These are phyloP conservation scores for Colletotrichum sp. DNA, from an alignment of 2,329 filamentous ascomycete species.

Conservation along the genomic window DNA sequence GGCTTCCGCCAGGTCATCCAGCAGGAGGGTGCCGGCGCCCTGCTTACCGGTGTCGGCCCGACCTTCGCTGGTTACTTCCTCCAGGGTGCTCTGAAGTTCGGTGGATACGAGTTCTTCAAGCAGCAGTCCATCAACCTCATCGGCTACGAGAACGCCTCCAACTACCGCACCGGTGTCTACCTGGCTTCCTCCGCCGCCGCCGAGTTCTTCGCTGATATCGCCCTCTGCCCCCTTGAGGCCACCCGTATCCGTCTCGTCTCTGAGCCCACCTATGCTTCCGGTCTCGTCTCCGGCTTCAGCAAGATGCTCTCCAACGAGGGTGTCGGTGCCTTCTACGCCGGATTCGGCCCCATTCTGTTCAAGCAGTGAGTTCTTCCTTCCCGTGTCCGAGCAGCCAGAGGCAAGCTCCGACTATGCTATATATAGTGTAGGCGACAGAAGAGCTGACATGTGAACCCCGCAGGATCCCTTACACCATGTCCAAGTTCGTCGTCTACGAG, in stretches of 20 bases:
- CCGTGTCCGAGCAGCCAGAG: neutral
- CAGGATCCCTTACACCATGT: constrained; percentile 91
- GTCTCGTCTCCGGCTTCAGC: constrained; percentile 78
- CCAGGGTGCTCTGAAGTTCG: constrained; percentile 91
- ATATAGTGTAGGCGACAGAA: neutral
- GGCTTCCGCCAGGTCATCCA: constrained; percentile 86
- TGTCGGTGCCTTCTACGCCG: constrained; percentile 86
- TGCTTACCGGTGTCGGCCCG: constrained; percentile 85
- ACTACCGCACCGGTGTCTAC: constrained; percentile 85
- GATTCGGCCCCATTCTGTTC: constrained; percentile 87
- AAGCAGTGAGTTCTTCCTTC: constrained; percentile 65
- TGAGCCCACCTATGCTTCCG: constrained; percentile 83
- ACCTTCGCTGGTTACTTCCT: constrained; percentile 93
- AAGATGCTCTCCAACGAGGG: constrained; percentile 88
- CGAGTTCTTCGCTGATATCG: constrained; percentile 78
- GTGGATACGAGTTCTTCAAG: constrained; percentile 97
- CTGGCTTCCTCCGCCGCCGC: constrained; percentile 70
- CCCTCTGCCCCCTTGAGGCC: constrained; percentile 90
- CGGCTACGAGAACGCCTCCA: constrained; percentile 77
- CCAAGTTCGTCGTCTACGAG: constrained; percentile 95
- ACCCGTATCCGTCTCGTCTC: constrained; percentile 94
- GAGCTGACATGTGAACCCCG: neutral
- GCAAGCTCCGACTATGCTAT: neutral
- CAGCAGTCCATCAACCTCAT: constrained; percentile 83
- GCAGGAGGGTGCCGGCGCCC: constrained; percentile 84